phyloP scores from a whole-genome alignment of 768 basidiomycete species.

The Russula emetica region DNA sequence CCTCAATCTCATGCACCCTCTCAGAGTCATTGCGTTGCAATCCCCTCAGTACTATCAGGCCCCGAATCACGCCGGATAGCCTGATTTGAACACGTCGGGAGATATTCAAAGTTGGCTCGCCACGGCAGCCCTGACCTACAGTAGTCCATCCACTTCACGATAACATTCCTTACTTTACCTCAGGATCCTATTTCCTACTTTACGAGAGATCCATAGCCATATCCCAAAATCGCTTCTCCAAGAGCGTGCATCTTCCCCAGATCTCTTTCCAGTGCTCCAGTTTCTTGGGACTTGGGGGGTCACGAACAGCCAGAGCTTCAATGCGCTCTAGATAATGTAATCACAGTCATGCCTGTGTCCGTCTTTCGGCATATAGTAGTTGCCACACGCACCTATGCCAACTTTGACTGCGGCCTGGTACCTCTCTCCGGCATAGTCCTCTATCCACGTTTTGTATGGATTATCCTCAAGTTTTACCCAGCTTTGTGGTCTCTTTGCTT shows the following conservation, averaged over 20 bases:
- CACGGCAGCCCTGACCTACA: neutral
- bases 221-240: conserved; percentile 91
- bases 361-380: too few relatives aligned
- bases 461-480: conserved; percentile 65
- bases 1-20: too few relatives aligned
- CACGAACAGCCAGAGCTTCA: conserved; percentile 55
- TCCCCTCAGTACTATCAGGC: too few relatives aligned
- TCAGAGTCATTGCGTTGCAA: too few relatives aligned
- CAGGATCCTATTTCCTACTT: neutral
- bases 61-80: too few relatives aligned
- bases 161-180: neutral
- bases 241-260: conserved; percentile 68
- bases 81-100: too few relatives aligned
- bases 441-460: conserved; percentile 70
- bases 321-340: conserved; percentile 54
- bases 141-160: neutral
- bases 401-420: conserved; percentile 69
- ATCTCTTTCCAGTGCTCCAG: conserved; percentile 63
- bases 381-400: conserved; percentile 59
- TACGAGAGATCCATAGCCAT: conserved; percentile 41
- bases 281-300: conserved; percentile 58
- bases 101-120: neutral
- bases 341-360: neutral
- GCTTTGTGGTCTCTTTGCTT: conserved; percentile 43
- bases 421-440: conserved; percentile 68